These are phyloP conservation scores for Botrytis medusae DNA, from an alignment of 2,329 filamentous ascomycete genomes.

Conservation along the genomic window DNA sequence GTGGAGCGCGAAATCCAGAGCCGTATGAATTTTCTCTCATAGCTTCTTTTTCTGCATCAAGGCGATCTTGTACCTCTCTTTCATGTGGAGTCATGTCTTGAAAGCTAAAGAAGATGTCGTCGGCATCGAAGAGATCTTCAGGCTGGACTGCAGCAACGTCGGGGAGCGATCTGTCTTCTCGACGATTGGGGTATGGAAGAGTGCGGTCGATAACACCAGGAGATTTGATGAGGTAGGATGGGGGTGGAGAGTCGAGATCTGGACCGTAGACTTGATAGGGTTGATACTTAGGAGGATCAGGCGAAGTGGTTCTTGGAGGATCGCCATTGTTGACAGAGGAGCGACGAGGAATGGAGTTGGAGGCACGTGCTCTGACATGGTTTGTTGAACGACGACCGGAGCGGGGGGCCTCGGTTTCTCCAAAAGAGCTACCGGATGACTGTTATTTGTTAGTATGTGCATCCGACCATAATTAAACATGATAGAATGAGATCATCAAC, in stretches of 20 bases:
- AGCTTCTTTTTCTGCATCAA: neutral
- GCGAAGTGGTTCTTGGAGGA: neutral
- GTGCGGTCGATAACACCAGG: neutral
- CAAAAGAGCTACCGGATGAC: constrained; percentile 1
- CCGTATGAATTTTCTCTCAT: neutral
- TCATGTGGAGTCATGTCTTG: neutral
- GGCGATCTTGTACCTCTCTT: neutral
- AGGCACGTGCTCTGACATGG: too few relatives aligned
- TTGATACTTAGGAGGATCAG: neutral
- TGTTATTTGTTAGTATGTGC: neutral
- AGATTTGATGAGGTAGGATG: constrained; percentile 5
- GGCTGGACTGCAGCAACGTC: neutral
- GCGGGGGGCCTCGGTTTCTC: neutral
- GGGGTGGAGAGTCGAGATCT: neutral
- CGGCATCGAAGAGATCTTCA: constrained; percentile 4
- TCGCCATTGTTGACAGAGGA: neutral
- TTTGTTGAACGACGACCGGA: neutral
- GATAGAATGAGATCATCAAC: neutral
- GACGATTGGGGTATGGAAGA: neutral
- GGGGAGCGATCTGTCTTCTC: neutral
- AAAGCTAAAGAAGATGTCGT: neutral
- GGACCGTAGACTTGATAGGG: neutral
- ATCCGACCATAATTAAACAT: neutral
- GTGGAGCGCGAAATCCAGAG: neutral
- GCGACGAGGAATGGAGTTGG: neutral